A percentile compares a stretch with the other conserved stretches of the same genome.
These are phyloP conservation scores for Helianthus annuus DNA, from an alignment of 129 eudicot genomes.

Conservation along the genomic window DNA sequence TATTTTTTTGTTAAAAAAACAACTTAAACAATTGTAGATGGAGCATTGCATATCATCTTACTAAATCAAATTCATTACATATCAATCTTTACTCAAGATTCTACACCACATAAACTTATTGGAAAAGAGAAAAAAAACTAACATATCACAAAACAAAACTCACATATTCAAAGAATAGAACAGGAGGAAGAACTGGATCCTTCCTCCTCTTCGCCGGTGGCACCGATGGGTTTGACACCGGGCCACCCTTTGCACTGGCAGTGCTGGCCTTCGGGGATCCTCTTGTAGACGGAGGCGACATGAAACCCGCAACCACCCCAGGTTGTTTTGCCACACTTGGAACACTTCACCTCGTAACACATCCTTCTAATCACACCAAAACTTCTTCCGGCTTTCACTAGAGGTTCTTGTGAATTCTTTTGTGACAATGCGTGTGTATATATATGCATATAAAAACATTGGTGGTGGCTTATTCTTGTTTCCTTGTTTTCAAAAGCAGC, in stretches of 20 bases:
- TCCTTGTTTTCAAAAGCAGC: not conserved
- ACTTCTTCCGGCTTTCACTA: not conserved
- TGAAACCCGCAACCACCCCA: slow-evolving; percentile 58
- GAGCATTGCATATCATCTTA: too few relatives aligned
- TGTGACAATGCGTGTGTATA: not conserved
- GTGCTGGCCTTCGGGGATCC: slow-evolving; percentile 52
- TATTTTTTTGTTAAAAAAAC: too few relatives aligned
- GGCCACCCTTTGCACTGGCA: slow-evolving; percentile 59
- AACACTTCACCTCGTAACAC: slow-evolving; percentile 54
- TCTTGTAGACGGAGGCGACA: slow-evolving; percentile 42
- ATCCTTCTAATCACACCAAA: slow-evolving; percentile 9
- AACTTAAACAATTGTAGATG: too few relatives aligned
- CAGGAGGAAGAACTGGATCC: slow-evolving; percentile 29
- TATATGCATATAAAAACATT: not conserved
- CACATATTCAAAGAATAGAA: slow-evolving; percentile 29
- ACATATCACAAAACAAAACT: not conserved
- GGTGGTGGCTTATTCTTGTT: not conserved
- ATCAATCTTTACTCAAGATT: too few relatives aligned
- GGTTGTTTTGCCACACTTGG: slow-evolving; percentile 40
- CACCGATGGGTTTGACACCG: slow-evolving; percentile 33
- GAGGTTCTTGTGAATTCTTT: not conserved
- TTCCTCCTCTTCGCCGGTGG: not conserved
- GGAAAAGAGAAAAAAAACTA: not conserved
- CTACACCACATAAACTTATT: slow-evolving; percentile 11
- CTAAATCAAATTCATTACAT: too few relatives aligned